Evolutionary conservation across 352 stramenopile species (phyloP), one percentile per base, ranked within the genome.

Genomic region (Phytophthora foliorum): DNA sequence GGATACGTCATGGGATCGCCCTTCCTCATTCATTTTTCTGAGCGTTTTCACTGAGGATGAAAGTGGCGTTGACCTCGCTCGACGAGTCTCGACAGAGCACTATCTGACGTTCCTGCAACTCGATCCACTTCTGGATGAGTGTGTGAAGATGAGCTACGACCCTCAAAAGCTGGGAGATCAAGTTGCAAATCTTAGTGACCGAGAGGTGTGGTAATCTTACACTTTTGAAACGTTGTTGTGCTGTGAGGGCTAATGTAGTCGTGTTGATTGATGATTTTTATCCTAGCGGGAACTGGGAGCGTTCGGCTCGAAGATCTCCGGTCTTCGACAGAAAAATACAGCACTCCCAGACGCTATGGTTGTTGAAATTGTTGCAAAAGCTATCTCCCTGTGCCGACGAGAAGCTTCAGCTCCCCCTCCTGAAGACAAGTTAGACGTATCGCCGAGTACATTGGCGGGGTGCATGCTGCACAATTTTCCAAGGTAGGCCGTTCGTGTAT

Each of bases 391-490:
- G 13, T 78, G 42, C 10, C 55, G 63, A 54, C 54, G 53, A 67
- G 63, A 77, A 52, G 46, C 53, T 39, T 25, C 16, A 13, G 17
- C 39, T 24, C 19, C 17, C 27, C 25, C 22, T 41, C 32, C 13
- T 13, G 46, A 72, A 31, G 29, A 49, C 32, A 14, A 10, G 0
- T 19, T 44, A 58, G 57, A 25, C 0, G 10, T 52, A 54, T 16
- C 19, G 42, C 17, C 10, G n/a, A 63, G n/a, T 22, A 8, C 24
- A 16, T 4, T 24, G 31, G 57, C 51, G 38, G 77, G 77, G 6
- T 86, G 75, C 44, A 63, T 89, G 11, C 57, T 91, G 1, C 81
- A 84, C 63, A 89, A 91, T 56, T 91, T 88, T 36, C 83, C 83
- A 42, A 63, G 80, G 80, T 88, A 44, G 5, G 27, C n/a, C 25